Base-by-base conservation (phyloP, 352 stramenopile species). In the Phytophthora idaei region DNA sequence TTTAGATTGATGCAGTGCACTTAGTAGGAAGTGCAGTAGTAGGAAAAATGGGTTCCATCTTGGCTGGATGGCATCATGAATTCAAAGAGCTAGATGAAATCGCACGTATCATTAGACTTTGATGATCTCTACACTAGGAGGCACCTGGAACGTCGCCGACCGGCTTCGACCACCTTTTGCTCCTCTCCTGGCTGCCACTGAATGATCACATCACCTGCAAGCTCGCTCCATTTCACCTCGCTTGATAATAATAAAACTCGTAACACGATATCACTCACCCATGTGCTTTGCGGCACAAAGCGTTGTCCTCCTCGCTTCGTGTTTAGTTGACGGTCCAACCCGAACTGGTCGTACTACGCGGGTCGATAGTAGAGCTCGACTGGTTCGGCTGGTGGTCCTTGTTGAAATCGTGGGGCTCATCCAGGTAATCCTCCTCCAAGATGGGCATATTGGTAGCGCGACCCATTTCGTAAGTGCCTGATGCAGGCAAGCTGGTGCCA, bases 401-500 rank as follows among this genome's bases (percentile, higher is more conserved):
- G 2, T 42, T 57, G n/a, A 70, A 68, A 54, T 66, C 58, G 25
- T 69, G 58, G 28, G 65, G 66, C 4, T 72, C 61, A 29, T 83
- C 77, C 6, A 77, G 44, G 47, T 71, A 65, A 52, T 87, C 81
- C 37, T 92, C 84, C 57, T 92, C 84, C 49, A 90, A 69, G 54
- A 92, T 90, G 2, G 81, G 78, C 67, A 90, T 82, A 21, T 72
- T 69, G 15, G 48, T 54, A 39, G 27, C 48, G 10, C 62, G 70
- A 5, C 69, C 42, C 31, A 92, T 73, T 61, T 92, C 68, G 37
- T 85, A 92, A 27, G 81, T 89, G 39, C 74, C 74, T 27, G 71
- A 71, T 46, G 57, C 17, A 51, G 81, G 71, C 36, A 73, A 37
- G 25, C 69, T 83, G 27, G 64, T 76, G 31, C 78, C 69, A 17